phyloP scores from a whole-genome alignment of 495 filamentous ascomycete species.

The Penicillium herquei region DNA sequence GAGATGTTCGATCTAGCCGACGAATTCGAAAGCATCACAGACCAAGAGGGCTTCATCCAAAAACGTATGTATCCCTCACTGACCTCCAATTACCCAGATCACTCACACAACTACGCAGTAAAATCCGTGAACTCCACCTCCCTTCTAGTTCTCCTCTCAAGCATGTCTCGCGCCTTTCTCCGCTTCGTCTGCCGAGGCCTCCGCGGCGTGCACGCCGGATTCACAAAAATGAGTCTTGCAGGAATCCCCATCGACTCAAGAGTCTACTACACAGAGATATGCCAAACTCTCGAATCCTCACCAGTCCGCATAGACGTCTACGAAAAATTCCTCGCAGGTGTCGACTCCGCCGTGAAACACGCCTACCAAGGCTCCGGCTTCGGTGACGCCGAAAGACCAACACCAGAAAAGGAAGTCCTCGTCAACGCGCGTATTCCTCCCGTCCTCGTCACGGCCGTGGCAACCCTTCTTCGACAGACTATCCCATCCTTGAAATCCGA shows the following conservation, averaged over 20 bases:
- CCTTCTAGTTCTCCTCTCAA: slow-evolving; percentile 69
- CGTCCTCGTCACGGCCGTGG: slow-evolving; percentile 40
- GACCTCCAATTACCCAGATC: neutral
- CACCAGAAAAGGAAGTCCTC: slow-evolving; percentile 48
- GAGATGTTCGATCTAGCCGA: slow-evolving; percentile 62
- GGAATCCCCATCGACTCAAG: slow-evolving; percentile 35
- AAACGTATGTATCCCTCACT: slow-evolving; percentile 32
- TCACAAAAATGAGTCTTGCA: slow-evolving; percentile 25
- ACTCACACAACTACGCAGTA: slow-evolving; percentile 18
- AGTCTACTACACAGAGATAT: slow-evolving; percentile 42
- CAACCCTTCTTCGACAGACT: slow-evolving; percentile 42
- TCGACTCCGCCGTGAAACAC: slow-evolving; percentile 47
- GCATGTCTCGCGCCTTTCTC: slow-evolving; percentile 69
- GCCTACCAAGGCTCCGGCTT: slow-evolving; percentile 47
- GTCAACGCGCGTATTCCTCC: slow-evolving; percentile 45
- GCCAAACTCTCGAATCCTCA: slow-evolving; percentile 39
- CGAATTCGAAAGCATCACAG: slow-evolving; percentile 43
- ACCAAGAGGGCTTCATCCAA: slow-evolving; percentile 43
- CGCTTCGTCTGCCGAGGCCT: slow-evolving; percentile 66
- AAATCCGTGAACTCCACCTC: slow-evolving; percentile 55
- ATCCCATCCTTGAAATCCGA: slow-evolving; percentile 39
- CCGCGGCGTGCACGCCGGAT: slow-evolving; percentile 39
- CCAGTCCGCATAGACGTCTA: slow-evolving; percentile 46
- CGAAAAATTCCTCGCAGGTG: slow-evolving; percentile 48
- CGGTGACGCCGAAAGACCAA: slow-evolving; percentile 45